A percentile compares a stretch with the other conserved stretches of the same genome.
These are phyloP conservation scores for Pachyrhizus erosus DNA, from an alignment of 306 rosid species.

Conservation along the genomic window DNA sequence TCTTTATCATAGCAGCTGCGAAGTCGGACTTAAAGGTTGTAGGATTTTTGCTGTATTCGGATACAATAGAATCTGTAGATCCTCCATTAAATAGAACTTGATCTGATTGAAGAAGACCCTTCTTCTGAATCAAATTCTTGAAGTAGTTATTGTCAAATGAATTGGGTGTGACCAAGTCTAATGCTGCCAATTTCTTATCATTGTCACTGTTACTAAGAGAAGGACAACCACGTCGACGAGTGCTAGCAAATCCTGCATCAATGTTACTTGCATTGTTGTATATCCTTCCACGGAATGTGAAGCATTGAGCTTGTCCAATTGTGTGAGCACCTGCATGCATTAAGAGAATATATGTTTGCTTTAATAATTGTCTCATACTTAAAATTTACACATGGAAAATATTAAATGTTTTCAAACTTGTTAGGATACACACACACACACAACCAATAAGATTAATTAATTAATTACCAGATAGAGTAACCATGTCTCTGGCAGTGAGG, in stretches of 20 bases:
- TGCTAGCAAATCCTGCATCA: conserved; percentile 58
- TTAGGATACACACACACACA: too few species aligned
- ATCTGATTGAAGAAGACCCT: conserved; percentile 63
- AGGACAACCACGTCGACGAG: conserved; percentile 58
- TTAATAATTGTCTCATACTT: background rate
- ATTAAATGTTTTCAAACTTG: too few species aligned
- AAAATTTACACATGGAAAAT: too few species aligned
- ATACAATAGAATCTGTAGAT: conserved; percentile 35
- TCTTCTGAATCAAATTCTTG: conserved; percentile 61
- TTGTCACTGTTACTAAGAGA: background rate
- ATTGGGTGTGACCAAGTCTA: conserved; percentile 68
- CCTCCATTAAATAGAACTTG: conserved; percentile 52
- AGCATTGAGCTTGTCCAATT: conserved; percentile 62
- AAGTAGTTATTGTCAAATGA: conserved; percentile 65
- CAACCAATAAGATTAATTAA: too few species aligned
- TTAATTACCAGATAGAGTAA: conserved; percentile 40
- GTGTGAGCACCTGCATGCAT: conserved; percentile 54
- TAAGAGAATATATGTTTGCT: background rate
- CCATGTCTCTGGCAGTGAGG: conserved; percentile 44
- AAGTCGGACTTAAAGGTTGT: conserved; percentile 46
- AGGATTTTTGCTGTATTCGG: conserved; percentile 47
- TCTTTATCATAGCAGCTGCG: conserved; percentile 52
- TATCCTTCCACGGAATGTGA: conserved; percentile 56
- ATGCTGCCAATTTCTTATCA: conserved; percentile 50
- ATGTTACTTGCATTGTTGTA: conserved; percentile 56